Percentiles rank a stretch among this genome's conserved stretches.
Evolutionary conservation across 805 yeast species (phyloP).

Genomic region (Komagataella pseudopastoris): DNA sequence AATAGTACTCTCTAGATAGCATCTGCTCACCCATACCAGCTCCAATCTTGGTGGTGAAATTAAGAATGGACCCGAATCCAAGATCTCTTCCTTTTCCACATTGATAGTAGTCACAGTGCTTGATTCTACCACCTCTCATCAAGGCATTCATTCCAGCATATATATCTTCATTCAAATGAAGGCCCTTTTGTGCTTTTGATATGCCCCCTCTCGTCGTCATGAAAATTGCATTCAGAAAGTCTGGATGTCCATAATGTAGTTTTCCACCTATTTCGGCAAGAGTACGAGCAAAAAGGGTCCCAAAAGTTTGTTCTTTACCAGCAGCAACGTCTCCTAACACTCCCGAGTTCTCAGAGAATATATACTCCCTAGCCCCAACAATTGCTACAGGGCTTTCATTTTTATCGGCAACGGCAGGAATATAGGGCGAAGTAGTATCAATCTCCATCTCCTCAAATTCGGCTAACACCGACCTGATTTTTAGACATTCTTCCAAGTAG

Average conservation of each 20-base stretch:
- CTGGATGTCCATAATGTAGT: slow-evolving; percentile 94
- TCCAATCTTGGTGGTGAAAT: slow-evolving; percentile 91
- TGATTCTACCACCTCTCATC: slow-evolving; percentile 83
- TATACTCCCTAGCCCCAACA: slow-evolving; percentile 89
- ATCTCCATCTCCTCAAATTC: slow-evolving; percentile 77
- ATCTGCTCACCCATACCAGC: slow-evolving; percentile 98
- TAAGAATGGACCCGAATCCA: slow-evolving; percentile 84
- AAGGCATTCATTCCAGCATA: slow-evolving; percentile 91
- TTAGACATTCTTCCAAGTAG: slow-evolving; percentile 86
- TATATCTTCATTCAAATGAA: slow-evolving; percentile 89
- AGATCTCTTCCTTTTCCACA: slow-evolving; percentile 96
- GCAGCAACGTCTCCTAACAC: slow-evolving; percentile 94
- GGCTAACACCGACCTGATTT: slow-evolving; percentile 74
- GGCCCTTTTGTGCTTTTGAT: slow-evolving; percentile 87
- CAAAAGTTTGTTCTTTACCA: slow-evolving; percentile 94
- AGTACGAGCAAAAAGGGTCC: slow-evolving; percentile 88
- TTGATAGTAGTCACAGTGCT: slow-evolving; percentile 91
- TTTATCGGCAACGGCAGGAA: slow-evolving; percentile 38
- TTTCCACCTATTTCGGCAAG: slow-evolving; percentile 91
- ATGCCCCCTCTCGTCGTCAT: slow-evolving; percentile 96
- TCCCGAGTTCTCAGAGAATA: slow-evolving; percentile 87
- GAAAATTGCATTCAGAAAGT: slow-evolving; percentile 76
- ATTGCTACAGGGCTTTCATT: slow-evolving; percentile 63
- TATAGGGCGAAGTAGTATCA: slow-evolving; percentile 18
- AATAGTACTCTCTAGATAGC: slow-evolving; percentile 82